Evolutionary conservation across 2,329 filamentous ascomycete species (phyloP).

Genomic region (Penicillium sp.): DNA sequence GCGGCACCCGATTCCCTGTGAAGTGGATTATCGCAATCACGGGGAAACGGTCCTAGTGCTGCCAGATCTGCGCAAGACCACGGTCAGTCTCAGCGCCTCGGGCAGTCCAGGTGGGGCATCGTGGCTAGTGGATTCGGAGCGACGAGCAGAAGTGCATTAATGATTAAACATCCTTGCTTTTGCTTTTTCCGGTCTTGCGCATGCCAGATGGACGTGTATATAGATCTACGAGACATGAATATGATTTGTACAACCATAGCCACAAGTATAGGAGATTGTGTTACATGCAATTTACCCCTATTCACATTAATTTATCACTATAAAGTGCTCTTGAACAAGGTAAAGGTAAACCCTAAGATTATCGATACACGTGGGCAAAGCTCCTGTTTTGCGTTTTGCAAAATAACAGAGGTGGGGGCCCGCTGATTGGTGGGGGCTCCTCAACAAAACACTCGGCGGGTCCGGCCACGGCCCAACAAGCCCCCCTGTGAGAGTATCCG

Average conservation of each 20-base stretch:
- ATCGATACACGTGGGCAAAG: neutral
- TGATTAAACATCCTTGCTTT: neutral
- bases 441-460: conserved; percentile 23
- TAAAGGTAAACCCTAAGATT: neutral
- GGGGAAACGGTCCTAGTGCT: conserved; percentile 76
- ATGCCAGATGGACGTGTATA: conserved; percentile 3
- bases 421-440: conserved; percentile 14
- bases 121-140: conserved; percentile 65
- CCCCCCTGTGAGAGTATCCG: neutral
- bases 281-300: neutral
- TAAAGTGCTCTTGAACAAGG: neutral
- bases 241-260: neutral
- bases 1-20: conserved; percentile 56
- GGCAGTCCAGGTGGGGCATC: conserved; percentile 61
- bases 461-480: conserved; percentile 24
- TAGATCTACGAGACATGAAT: conserved; percentile 24
- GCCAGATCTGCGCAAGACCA: conserved; percentile 69
- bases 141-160: conserved; percentile 25
- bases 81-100: conserved; percentile 69
- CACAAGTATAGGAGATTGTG: neutral
- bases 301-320: too few relatives aligned
- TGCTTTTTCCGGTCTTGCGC: neutral
- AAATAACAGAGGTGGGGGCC: conserved; percentile 7
- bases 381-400: conserved; percentile 7
- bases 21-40: conserved; percentile 77